These are phyloP conservation scores for Ensete ventricosum DNA, from an alignment of 176 grass and related monocot species.

Conservation along the genomic window DNA sequence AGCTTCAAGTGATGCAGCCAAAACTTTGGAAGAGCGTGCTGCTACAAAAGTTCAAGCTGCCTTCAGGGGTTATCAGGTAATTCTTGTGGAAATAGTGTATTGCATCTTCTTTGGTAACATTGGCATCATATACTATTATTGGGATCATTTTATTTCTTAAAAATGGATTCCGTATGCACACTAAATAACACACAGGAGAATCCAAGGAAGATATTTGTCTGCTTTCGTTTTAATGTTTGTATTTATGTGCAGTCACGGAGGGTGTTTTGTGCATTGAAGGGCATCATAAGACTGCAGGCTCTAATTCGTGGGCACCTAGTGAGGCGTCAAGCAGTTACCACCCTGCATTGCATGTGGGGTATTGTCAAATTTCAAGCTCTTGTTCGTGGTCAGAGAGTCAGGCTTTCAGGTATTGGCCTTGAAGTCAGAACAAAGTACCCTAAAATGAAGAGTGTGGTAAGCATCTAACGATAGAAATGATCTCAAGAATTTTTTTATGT, in stretches of 20 bases:
- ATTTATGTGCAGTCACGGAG: slow-evolving; percentile 53
- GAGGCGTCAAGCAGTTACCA: slow-evolving; percentile 80
- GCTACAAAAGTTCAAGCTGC: slow-evolving; percentile 78
- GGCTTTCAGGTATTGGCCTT: slow-evolving; percentile 26
- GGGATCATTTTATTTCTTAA: no score
- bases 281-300: slow-evolving; percentile 74
- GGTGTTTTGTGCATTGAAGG: slow-evolving; percentile 64
- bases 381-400: slow-evolving; percentile 49
- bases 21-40: slow-evolving; percentile 56
- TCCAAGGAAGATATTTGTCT: no score
- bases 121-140: no score
- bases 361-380: slow-evolving; percentile 77
- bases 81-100: background rate
- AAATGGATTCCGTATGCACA: no score
- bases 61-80: slow-evolving; percentile 82
- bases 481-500: background rate
- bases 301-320: slow-evolving; percentile 82
- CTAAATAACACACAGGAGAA: no score
- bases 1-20: slow-evolving; percentile 18
- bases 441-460: slow-evolving; percentile 24
- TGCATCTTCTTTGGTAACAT: no score
- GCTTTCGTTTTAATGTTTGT: no score
- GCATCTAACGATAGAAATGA: background rate
- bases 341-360: slow-evolving; percentile 51
- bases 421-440: slow-evolving; percentile 24